Evolutionary conservation across 768 basidiomycete genomes (phyloP).

Genomic region (Auricularia sp.): DNA sequence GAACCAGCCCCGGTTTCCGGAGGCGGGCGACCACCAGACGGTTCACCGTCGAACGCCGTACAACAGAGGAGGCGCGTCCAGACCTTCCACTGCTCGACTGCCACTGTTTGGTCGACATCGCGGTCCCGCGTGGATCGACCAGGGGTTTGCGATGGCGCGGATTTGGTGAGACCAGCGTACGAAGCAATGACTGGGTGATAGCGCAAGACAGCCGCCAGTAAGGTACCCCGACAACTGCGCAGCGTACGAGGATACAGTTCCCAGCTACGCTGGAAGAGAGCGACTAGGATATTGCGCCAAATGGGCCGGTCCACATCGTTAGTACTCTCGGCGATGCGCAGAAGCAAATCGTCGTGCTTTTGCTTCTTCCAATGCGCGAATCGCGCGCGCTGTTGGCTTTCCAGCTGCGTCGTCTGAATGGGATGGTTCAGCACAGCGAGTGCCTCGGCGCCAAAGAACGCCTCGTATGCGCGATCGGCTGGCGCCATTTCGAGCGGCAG

Average conservation of each 20-base stretch:
- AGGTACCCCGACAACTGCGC: constrained; percentile 45
- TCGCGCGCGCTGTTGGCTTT: constrained; percentile 21
- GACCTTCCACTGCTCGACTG: constrained; percentile 70
- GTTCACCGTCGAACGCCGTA: constrained; percentile 40
- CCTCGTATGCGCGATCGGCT: constrained; percentile 33
- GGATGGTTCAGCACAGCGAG: constrained; percentile 58
- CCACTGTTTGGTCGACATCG: constrained; percentile 41
- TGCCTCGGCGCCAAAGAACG: constrained; percentile 44
- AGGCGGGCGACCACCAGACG: constrained; percentile 49
- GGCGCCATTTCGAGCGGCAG: constrained; percentile 36
- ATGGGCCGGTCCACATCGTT: constrained; percentile 56
- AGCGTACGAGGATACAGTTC: constrained; percentile 38
- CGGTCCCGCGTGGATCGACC: constrained; percentile 27
- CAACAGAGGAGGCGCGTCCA: constrained; percentile 82
- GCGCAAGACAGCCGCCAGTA: constrained; percentile 58
- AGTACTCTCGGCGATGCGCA: constrained; percentile 64
- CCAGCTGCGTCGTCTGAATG: constrained; percentile 48
- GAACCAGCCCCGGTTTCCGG: constrained; percentile 32
- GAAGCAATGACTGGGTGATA: constrained; percentile 64
- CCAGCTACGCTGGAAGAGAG: constrained; percentile 47
- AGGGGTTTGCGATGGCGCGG: constrained; percentile 37
- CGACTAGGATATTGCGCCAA: constrained; percentile 66
- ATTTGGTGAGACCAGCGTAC: constrained; percentile 59
- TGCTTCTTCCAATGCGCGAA: constrained; percentile 57
- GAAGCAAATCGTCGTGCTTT: constrained; percentile 41